Conservation (phyloP, 2,329 filamentous ascomycete species). For the Aspergillus udagawae region DNA sequence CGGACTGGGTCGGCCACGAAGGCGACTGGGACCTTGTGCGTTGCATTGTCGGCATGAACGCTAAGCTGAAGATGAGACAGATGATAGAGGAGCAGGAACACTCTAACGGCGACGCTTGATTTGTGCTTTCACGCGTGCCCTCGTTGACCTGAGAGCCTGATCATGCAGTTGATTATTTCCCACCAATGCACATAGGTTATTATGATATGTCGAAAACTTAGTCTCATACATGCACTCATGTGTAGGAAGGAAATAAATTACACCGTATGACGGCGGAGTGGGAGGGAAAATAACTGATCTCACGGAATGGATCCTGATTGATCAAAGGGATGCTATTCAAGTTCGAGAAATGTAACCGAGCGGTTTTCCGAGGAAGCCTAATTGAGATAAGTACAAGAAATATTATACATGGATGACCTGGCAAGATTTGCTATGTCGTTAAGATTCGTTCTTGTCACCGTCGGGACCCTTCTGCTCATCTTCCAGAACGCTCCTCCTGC, state of each 20-base stretch:
- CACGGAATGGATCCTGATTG: too few species aligned
- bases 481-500: constrained; percentile 74
- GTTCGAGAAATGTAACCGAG: neutral
- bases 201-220: neutral
- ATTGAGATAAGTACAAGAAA: constrained; percentile 23
- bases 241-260: too few species aligned
- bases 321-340: neutral
- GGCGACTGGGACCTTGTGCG: constrained; percentile 89
- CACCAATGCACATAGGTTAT: neutral
- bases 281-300: too few species aligned
- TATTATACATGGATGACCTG: constrained; percentile 34
- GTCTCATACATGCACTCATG: neutral
- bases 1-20: constrained; percentile 83
- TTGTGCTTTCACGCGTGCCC: neutral
- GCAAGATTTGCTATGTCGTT: constrained; percentile 14
- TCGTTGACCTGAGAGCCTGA: neutral
- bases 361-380: neutral
- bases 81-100: constrained; percentile 8
- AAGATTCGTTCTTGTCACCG: constrained; percentile 32
- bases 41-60: constrained; percentile 89
- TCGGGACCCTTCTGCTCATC: constrained; percentile 53
- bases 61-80: constrained; percentile 47
- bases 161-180: neutral
- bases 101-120: neutral
- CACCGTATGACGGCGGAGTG: too few species aligned